Conservation (phyloP, 305 asterid species). For the Lippia alba region DNA sequence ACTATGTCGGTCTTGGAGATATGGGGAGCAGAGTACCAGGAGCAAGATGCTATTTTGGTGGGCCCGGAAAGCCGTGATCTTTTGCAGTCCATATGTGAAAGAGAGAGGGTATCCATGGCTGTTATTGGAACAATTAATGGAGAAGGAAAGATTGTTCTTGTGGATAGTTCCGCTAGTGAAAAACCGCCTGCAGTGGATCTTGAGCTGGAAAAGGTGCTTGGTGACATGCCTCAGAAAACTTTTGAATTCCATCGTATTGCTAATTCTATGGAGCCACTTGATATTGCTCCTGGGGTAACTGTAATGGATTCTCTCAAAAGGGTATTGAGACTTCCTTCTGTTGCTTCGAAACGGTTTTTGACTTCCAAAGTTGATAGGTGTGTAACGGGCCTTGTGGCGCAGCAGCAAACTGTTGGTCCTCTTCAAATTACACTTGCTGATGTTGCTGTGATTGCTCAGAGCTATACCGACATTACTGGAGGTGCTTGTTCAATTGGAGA, state of each 20-base stretch:
- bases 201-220: constrained; percentile 96
- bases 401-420: constrained; percentile 99
- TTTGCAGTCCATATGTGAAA: constrained; percentile 70
- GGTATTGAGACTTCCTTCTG: constrained; percentile 87
- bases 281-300: constrained; percentile 78
- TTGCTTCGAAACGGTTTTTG: constrained; percentile 88
- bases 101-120: constrained; percentile 96
- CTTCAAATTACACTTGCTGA: constrained; percentile 89
- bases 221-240: constrained; percentile 97
- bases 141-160: constrained; percentile 73
- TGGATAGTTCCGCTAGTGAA: constrained; percentile 66
- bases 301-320: constrained; percentile 77
- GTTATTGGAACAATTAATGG: constrained; percentile 90
- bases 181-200: constrained; percentile 91
- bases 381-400: constrained; percentile 97
- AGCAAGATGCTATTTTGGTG: constrained; percentile 96
- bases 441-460: constrained; percentile 92
- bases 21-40: constrained; percentile 99
- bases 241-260: constrained; percentile 68
- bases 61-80: constrained; percentile 76
- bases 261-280: constrained; percentile 70
- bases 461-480: constrained; percentile 76
- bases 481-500: constrained; percentile 91
- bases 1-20: constrained; percentile 95
- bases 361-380: constrained; percentile 98